Evolutionary conservation across 2,329 filamentous ascomycete species (phyloP).

Genomic region (Ilyonectria sp.): DNA sequence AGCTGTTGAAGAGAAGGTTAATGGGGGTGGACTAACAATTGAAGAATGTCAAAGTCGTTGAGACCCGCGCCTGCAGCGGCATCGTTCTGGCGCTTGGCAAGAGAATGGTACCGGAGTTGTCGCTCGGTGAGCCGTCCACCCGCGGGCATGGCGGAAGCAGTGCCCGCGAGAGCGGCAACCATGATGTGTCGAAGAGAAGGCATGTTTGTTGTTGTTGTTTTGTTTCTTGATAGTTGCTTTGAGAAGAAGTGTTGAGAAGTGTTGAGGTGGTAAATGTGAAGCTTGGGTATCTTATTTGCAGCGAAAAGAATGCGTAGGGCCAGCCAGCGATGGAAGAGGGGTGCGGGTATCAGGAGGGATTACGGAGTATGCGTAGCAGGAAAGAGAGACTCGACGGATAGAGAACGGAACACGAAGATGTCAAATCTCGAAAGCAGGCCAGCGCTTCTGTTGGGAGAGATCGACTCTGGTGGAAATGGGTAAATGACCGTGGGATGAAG

Average conservation of each 20-base stretch:
- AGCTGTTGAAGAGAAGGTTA: background rate
- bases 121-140: constrained; percentile 59
- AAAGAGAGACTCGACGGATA: constrained; percentile 6
- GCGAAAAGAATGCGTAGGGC: constrained; percentile 36
- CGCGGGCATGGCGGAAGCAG: constrained; percentile 64
- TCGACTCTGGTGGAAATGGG: background rate
- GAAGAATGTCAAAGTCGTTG: constrained; percentile 69
- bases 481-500: constrained; percentile 9
- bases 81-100: constrained; percentile 66
- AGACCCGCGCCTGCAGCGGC: constrained; percentile 63
- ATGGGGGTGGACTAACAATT: constrained; percentile 64
- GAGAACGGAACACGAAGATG: constrained; percentile 10
- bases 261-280: background rate
- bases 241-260: background rate
- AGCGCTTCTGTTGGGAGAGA: constrained; percentile 14
- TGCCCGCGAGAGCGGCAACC: constrained; percentile 62
- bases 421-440: constrained; percentile 21
- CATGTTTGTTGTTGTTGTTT: constrained; percentile 52
- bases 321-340: constrained; percentile 38
- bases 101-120: constrained; percentile 63
- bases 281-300: background rate
- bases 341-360: constrained; percentile 32
- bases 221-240: constrained; percentile 14
- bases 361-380: constrained; percentile 3
- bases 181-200: constrained; percentile 57